Percentiles rank a stretch among this genome's conserved stretches.
Conservation (phyloP, 1,284 basidiomycete species). For the Ganoderma boninense region DNA sequence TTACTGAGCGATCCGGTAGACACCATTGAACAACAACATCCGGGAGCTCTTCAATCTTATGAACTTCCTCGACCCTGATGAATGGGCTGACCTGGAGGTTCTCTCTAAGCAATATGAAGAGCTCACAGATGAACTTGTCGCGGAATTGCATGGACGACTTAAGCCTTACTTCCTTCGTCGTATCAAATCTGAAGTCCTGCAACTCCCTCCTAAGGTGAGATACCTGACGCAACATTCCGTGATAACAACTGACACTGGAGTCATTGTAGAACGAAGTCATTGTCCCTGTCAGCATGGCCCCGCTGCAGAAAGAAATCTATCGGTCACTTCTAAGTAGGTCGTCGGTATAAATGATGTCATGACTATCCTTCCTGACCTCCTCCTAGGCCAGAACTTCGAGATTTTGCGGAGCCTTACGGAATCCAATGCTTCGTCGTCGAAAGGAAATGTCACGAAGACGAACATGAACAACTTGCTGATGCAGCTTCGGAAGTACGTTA, state of each 20-base stretch:
- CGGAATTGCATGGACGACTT: slow-evolving; percentile 79
- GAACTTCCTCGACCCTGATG: slow-evolving; percentile 86
- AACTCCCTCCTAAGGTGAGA: slow-evolving; percentile 89
- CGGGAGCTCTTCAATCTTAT: slow-evolving; percentile 95
- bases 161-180: slow-evolving; percentile 94
- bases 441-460: slow-evolving; percentile 47
- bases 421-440: slow-evolving; percentile 38
- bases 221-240: neutral
- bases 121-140: slow-evolving; percentile 81
- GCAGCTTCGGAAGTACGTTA: slow-evolving; percentile 81
- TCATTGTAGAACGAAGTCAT: slow-evolving; percentile 81
- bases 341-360: neutral
- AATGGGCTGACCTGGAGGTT: slow-evolving; percentile 78
- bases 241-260: neutral
- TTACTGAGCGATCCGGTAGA: slow-evolving; percentile 52
- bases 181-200: slow-evolving; percentile 91
- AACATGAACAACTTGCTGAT: slow-evolving; percentile 85
- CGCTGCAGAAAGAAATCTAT: slow-evolving; percentile 91
- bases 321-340: slow-evolving; percentile 79
- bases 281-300: slow-evolving; percentile 90
- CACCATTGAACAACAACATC: slow-evolving; percentile 97
- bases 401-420: slow-evolving; percentile 67
- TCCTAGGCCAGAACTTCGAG: slow-evolving; percentile 71
- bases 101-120: slow-evolving; percentile 79
- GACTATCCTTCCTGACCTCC: neutral